These are phyloP conservation scores for Ophiocordyceps camponoti-rufipedis DNA, from an alignment of 2,329 filamentous ascomycete species.

Conservation along the genomic window DNA sequence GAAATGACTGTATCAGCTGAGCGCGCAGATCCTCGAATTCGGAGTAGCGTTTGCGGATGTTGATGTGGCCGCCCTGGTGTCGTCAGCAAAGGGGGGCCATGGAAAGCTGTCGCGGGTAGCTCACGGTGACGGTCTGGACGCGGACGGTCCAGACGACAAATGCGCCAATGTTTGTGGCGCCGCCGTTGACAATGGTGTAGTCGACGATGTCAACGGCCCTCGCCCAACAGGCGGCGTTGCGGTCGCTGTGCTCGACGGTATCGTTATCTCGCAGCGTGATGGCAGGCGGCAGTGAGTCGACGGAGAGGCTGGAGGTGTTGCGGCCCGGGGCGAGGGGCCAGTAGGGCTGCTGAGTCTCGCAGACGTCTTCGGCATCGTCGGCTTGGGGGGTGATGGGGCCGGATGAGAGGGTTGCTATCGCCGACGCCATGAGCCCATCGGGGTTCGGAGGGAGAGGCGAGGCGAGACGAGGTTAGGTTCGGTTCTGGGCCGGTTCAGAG, in stretches of 20 bases:
- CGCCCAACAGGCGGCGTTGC: slow-evolving; percentile 45
- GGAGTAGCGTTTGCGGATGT: slow-evolving; percentile 62
- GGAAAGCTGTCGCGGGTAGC: too few relatives aligned
- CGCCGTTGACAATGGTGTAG: slow-evolving; percentile 37
- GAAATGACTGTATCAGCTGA: slow-evolving; percentile 63
- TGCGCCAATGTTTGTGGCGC: slow-evolving; percentile 48
- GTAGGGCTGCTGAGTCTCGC: neutral
- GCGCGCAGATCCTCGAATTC: slow-evolving; percentile 76
- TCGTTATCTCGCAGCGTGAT: slow-evolving; percentile 48
- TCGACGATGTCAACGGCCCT: slow-evolving; percentile 41
- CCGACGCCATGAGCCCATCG: neutral
- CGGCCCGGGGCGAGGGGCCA: slow-evolving; percentile 7
- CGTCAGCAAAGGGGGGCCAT: neutral
- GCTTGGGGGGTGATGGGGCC: neutral
- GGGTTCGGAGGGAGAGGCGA: neutral
- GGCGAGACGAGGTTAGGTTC: too few relatives aligned
- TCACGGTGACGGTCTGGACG: slow-evolving; percentile 71
- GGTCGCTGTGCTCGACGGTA: slow-evolving; percentile 27
- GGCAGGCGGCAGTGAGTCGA: slow-evolving; percentile 27
- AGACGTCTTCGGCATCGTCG: neutral
- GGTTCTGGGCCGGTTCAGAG: too few relatives aligned
- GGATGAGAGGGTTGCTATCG: neutral
- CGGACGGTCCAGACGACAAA: slow-evolving; percentile 92
- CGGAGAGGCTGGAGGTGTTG: slow-evolving; percentile 24
- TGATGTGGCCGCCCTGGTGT: slow-evolving; percentile 38